These are phyloP conservation scores for Talaromyces sp. DNA, from an alignment of 2,329 filamentous ascomycete genomes.

Conservation along the genomic window DNA sequence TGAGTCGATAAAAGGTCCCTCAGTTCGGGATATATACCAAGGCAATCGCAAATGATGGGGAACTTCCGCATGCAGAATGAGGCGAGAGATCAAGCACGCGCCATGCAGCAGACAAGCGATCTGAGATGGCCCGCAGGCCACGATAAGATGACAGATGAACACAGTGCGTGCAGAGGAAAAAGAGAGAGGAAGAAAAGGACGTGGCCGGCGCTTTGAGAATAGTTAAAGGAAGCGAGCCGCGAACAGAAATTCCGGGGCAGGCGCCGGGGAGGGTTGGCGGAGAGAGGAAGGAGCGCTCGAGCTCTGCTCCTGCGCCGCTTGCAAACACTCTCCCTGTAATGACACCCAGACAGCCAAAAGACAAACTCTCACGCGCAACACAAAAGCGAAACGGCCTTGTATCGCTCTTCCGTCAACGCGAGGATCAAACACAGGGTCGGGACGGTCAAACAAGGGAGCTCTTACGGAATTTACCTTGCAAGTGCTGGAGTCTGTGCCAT, in stretches of 20 bases:
- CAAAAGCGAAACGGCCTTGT: background rate
- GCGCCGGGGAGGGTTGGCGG: background rate
- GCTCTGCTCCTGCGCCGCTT: conserved; percentile 4
- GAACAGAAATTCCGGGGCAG: conserved; percentile 7
- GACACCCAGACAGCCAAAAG: too few relatives aligned
- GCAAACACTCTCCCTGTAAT: too few relatives aligned
- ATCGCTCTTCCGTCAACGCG: background rate
- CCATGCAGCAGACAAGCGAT: conserved; percentile 8
- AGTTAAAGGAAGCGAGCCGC: conserved; percentile 1
- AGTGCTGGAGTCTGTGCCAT: background rate
- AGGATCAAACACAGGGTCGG: background rate
- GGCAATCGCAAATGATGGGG: background rate
- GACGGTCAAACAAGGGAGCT: background rate
- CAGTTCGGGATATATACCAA: background rate
- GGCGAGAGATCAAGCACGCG: conserved; percentile 7
- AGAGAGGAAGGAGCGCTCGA: background rate
- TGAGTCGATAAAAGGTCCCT: background rate
- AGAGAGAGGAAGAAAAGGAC: background rate
- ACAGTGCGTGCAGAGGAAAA: background rate
- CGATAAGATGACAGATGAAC: background rate
- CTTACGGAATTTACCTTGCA: background rate
- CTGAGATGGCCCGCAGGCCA: conserved; percentile 10
- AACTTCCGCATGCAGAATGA: conserved; percentile 11
- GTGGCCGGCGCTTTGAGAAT: conserved; percentile 1
- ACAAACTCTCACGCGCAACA: background rate